phyloP scores from a whole-genome alignment of 805 yeast genomes.

The Myxozyma vanderwaltii region DNA sequence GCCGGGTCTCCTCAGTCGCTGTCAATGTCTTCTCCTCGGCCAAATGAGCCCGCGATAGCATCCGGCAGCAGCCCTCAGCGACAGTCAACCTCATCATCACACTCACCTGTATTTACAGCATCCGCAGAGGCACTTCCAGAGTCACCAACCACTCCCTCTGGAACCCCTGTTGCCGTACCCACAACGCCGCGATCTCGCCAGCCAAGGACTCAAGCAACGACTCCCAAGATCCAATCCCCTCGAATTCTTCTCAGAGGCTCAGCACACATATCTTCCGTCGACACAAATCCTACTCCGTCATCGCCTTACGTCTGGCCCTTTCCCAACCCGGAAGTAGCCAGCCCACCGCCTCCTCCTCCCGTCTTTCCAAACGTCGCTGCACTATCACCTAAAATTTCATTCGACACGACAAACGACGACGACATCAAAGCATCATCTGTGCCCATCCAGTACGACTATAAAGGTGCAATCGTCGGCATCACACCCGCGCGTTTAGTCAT shows the following conservation, averaged over 20 bases:
- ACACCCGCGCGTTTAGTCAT: conserved; percentile 41
- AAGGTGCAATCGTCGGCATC: conserved; percentile 35
- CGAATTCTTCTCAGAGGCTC: neutral
- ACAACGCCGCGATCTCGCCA: conserved; percentile 3
- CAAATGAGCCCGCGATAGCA: neutral
- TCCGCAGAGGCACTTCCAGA: neutral
- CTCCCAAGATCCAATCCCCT: conserved; percentile 3
- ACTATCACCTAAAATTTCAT: neutral
- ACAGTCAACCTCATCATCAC: neutral
- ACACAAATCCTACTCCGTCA: conserved; percentile 4
- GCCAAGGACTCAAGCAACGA: neutral
- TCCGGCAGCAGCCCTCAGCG: too few relatives aligned
- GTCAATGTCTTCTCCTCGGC: neutral
- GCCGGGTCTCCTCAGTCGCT: neutral
- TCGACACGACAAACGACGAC: conserved; percentile 1
- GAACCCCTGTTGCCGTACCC: neutral
- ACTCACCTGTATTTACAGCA: neutral
- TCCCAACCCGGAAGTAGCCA: conserved; percentile 9
- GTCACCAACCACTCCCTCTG: neutral
- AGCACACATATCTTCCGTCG: neutral
- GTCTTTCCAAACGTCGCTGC: neutral
- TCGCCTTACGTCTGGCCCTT: conserved; percentile 25
- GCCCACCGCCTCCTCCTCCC: neutral
- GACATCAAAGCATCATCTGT: conserved; percentile 23
- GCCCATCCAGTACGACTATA: conserved; percentile 12